Base-by-base conservation (phyloP, 2,329 filamentous ascomycete species). In the Periconia sp. region DNA sequence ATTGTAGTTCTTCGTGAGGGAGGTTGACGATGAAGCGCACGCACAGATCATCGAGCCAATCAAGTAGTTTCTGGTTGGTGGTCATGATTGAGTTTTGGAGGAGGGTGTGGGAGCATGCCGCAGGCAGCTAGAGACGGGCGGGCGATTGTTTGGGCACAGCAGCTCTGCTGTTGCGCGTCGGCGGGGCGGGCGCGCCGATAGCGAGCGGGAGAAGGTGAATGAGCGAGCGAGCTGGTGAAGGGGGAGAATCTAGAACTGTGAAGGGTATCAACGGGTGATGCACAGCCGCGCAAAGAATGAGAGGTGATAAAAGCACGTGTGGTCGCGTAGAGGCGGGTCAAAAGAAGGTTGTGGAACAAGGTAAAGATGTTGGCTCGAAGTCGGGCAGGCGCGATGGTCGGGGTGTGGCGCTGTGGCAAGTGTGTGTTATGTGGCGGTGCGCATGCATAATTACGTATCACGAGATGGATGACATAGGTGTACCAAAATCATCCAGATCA, bases 21-120 rank as follows among this genome's bases (percentile, higher is more conserved):
- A 97, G 85, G 77, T 99, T 97, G 76, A 97, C 91, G 71, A 99
- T 93, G 77, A 99, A 99, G 72, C 95, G 91, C 74, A 96, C 93
- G 77, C 92, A 96, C 55, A 97, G 85, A 78, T 97, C 93, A 86
- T 97, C 93, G 79, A 97, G 83, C 92, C 92, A 96, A 76, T 96
- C 91, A 84, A 92, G 89, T 80, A 96, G 81, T 77, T 86, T 86
- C 33, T 94, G 91, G 81, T 80, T 79, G 80, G 85, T 82, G 78
- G 85, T 81, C 89, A 93, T 93, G 71, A 50, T 61, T 57, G 23
- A 7, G 53, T 54, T 47, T 72, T 85, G 82, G 73, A 74, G 77
- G 73, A 76, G 76, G 75, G 76, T 79, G 77, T 74, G 76, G 76
- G 74, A 79, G 82, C 86, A 89, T 89, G 77, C 85, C 85, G 42